Base-by-base conservation (phyloP, 2,329 filamentous ascomycete species). In the Drechslerella coelobrocha region DNA sequence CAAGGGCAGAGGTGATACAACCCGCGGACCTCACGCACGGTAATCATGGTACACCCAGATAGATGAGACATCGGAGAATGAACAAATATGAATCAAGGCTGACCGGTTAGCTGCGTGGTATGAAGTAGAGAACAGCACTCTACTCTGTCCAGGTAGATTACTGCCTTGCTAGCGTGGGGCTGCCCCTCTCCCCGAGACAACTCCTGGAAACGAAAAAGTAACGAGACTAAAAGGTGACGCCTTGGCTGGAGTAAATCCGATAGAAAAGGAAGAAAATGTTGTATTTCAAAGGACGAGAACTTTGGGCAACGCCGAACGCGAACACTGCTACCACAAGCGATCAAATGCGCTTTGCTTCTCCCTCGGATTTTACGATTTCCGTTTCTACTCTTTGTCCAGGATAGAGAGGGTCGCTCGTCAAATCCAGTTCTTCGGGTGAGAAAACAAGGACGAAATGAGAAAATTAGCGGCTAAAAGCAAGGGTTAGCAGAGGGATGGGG, bases 391-490 rank as follows among this genome's bases (percentile, higher is more conserved):
- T 31, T 31, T 24, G 8, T 24, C 27, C 8, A 17, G 14, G 14
- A 9, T 24, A 23, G n/a, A 43, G 45, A 31, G 29, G 29, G 6
- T 6, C 19, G 51, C 47, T 69, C 57, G 57, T 56, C 59, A 62
- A 62, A 59, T 59, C 65, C 65, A 59, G 43, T 29, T 24, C 52
- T 52, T 48, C 52, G 65, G 57, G 53, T 31, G 39, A 57, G 23
- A 34, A 51, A 23, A 51, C 14, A 8, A 23, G 9, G 41, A n/a
- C 34, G 12, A 39, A 39, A 39, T n/a, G 34, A 39, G 34, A 39
- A 34, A 34, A 34, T 6, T 55, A 41, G 65, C 65, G 59, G 65
- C 37, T 62, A 62, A 69, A 59, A 43, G 53, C 65, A 69, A 62
- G 65, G 63, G 61, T 61, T 26, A 52, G 21, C 14, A 45, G 41